Evolutionary conservation across 2,329 filamentous ascomycete genomes (phyloP).

Genomic region (Amauroascus verrucosus): DNA sequence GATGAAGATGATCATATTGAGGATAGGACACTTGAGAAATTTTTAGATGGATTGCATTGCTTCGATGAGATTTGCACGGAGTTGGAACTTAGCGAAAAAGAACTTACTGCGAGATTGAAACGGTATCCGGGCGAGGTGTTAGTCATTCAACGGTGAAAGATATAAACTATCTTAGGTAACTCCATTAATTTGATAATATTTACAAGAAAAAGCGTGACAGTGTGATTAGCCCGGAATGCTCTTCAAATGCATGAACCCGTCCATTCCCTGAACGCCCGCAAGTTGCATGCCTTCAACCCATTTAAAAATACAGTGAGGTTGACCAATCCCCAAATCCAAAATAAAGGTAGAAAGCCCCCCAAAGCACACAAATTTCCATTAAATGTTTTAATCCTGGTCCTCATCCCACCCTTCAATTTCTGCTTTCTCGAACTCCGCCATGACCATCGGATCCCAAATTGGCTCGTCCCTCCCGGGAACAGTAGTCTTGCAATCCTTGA

Average conservation of each 20-base stretch:
- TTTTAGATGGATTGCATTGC: conserved; percentile 40
- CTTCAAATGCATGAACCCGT: background rate
- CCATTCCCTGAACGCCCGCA: background rate
- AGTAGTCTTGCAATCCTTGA: conserved; percentile 68
- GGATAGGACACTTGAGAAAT: conserved; percentile 31
- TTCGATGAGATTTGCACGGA: conserved; percentile 45
- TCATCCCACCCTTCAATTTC: conserved; percentile 77
- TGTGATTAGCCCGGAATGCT: background rate
- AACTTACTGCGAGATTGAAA: conserved; percentile 36
- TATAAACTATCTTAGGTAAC: background rate
- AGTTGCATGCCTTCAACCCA: background rate
- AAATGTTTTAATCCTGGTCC: conserved; percentile 52
- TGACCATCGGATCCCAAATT: conserved; percentile 63
- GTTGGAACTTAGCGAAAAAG: conserved; percentile 39
- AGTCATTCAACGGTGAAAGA: conserved; percentile 37
- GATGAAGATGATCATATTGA: conserved; percentile 23
- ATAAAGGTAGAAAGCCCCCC: background rate
- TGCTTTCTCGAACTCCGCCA: conserved; percentile 62
- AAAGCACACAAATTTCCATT: background rate
- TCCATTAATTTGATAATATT: background rate
- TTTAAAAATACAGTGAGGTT: background rate
- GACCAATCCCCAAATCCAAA: background rate
- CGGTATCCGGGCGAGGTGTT: conserved; percentile 36
- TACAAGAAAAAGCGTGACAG: background rate
- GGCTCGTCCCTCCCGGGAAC: conserved; percentile 60